A percentile compares a stretch with the other conserved stretches of the same genome.
These are phyloP conservation scores for Helotiales sp. DNA, from an alignment of 2,329 filamentous ascomycete genomes.

Conservation along the genomic window DNA sequence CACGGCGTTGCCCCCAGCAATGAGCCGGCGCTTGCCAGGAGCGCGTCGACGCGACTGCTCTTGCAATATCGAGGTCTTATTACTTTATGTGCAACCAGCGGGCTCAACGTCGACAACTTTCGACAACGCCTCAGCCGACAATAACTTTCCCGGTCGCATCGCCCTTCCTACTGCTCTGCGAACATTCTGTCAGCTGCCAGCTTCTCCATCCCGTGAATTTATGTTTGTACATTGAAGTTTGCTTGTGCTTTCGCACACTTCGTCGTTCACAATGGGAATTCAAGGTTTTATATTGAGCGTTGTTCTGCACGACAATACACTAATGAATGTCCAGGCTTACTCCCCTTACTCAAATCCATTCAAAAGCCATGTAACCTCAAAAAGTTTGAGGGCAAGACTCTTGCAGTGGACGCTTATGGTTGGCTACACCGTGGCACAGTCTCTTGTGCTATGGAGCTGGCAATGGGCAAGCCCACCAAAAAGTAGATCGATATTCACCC, in stretches of 20 bases:
- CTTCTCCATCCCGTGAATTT: slow-evolving; percentile 15
- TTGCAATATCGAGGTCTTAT: not conserved
- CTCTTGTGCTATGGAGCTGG: slow-evolving; percentile 87
- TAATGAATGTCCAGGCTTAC: slow-evolving; percentile 60
- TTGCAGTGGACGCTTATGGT: slow-evolving; percentile 96
- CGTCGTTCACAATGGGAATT: slow-evolving; percentile 31
- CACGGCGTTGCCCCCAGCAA: not conserved
- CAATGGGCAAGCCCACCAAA: slow-evolving; percentile 80
- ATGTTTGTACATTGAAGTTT: slow-evolving; percentile 22
- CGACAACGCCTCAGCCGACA: not conserved
- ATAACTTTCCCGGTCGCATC: not conserved
- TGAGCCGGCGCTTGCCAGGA: slow-evolving; percentile 8
- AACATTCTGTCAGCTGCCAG: not conserved
- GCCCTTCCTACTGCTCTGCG: not conserved
- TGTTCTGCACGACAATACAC: not conserved
- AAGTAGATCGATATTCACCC: slow-evolving; percentile 58
- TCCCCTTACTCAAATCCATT: slow-evolving; percentile 93
- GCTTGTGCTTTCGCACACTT: slow-evolving; percentile 18
- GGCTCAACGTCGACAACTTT: slow-evolving; percentile 12
- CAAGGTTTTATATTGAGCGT: slow-evolving; percentile 17
- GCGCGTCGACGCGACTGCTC: not conserved
- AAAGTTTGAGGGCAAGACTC: slow-evolving; percentile 81
- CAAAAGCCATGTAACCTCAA: slow-evolving; percentile 86
- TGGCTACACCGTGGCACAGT: slow-evolving; percentile 96
- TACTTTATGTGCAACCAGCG: slow-evolving; percentile 9